Evolutionary conservation across 352 stramenopile genomes (phyloP).

Genomic region (Phytophthora sojae): DNA sequence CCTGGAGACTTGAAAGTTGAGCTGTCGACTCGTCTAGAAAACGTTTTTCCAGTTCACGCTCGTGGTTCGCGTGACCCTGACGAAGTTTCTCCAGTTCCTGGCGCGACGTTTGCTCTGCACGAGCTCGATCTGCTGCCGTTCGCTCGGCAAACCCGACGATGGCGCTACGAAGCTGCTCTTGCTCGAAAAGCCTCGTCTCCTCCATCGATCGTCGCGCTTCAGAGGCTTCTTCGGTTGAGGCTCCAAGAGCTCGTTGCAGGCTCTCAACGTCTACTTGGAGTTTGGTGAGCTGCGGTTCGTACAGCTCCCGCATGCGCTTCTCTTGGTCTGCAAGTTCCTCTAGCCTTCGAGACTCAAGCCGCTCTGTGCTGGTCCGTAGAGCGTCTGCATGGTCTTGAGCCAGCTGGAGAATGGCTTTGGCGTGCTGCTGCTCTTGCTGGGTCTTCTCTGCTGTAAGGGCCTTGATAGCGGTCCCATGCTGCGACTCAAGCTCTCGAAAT

Average conservation of each 20-base stretch:
- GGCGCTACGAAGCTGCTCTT: constrained; percentile 42
- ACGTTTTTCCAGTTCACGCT: constrained; percentile 25
- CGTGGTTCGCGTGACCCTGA: constrained; percentile 2
- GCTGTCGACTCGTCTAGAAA: constrained; percentile 27
- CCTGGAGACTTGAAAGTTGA: constrained; percentile 22
- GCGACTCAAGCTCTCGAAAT: constrained; percentile 38
- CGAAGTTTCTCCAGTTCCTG: constrained; percentile 24
- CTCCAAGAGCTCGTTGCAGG: constrained; percentile 20
- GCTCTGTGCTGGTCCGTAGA: constrained; percentile 14
- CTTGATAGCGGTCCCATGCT: constrained; percentile 35
- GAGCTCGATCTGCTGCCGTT: constrained; percentile 8
- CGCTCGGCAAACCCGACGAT: constrained; percentile 21
- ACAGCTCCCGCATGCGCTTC: constrained; percentile 26
- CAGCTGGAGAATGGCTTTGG: constrained; percentile 28
- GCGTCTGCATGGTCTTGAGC: constrained; percentile 25
- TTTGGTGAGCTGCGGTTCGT: constrained; percentile 34
- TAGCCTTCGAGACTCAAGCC: constrained; percentile 29
- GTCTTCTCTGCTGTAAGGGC: constrained; percentile 32
- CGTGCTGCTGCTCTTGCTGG: constrained; percentile 27
- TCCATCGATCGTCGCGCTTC: constrained; percentile 27
- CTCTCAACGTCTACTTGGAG: constrained; percentile 30
- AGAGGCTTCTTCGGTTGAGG: constrained; percentile 15
- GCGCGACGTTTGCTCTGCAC: constrained; percentile 9
- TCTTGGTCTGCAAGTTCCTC: constrained; percentile 28
- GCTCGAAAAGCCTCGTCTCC: constrained; percentile 34